phyloP scores from a whole-genome alignment of 2,329 filamentous ascomycete species.

The Hymenoscyphus fructigenus region DNA sequence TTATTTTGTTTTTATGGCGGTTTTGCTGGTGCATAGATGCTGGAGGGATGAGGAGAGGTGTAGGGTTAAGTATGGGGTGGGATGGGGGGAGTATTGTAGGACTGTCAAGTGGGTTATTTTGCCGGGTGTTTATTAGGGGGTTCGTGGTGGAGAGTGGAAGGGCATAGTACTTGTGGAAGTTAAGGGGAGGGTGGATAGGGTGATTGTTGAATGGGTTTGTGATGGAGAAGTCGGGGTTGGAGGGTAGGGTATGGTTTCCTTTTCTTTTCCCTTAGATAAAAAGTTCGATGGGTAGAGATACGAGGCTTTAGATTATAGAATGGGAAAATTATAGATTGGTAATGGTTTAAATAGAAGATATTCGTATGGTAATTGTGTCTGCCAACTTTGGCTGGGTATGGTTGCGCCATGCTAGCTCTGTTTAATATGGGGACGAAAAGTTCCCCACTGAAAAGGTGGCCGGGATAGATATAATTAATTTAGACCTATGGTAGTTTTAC shows the following conservation, averaged over 20 bases:
- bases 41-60: conserved; percentile 47
- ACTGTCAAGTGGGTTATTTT: conserved; percentile 45
- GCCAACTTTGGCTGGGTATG: too few species aligned
- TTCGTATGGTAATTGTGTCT: neutral
- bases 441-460: too few species aligned
- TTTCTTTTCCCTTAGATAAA: neutral
- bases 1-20: conserved; percentile 47
- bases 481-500: too few species aligned
- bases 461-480: too few species aligned
- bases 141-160: neutral
- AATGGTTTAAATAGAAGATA: neutral
- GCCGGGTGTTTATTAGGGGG: conserved; percentile 40
- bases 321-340: neutral
- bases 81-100: conserved; percentile 45
- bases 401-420: too few species aligned
- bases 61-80: conserved; percentile 44
- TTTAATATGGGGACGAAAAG: too few species aligned
- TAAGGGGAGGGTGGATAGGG: neutral
- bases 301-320: neutral
- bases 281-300: neutral
- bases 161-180: too few species aligned
- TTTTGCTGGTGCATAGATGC: conserved; percentile 46
- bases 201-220: neutral
- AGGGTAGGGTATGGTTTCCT: neutral
- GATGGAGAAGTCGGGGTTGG: neutral